A percentile compares a stretch with the other conserved stretches of the same genome.
These are phyloP conservation scores for Hirsutella minnesotensis DNA, from an alignment of 2,329 filamentous ascomycete species.

Conservation along the genomic window DNA sequence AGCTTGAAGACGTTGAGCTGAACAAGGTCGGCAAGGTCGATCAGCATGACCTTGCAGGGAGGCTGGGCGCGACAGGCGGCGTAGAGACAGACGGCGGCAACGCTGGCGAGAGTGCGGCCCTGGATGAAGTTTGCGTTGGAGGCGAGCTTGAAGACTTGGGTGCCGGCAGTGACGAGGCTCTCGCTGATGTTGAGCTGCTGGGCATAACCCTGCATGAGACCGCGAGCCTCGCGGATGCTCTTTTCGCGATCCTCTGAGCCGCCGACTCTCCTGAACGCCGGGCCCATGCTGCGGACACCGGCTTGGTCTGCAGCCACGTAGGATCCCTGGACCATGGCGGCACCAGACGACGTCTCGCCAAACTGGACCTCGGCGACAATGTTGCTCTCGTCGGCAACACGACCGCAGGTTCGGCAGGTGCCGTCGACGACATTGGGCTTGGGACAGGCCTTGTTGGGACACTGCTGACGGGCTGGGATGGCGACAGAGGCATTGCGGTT, in stretches of 20 bases:
- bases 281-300: conserved; percentile 55
- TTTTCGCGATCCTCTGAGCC: conserved; percentile 47
- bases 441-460: conserved; percentile 48
- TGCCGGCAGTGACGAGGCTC: conserved; percentile 50
- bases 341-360: conserved; percentile 74
- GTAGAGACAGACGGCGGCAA: conserved; percentile 86
- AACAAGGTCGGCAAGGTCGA: conserved; percentile 80
- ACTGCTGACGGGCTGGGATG: conserved; percentile 28
- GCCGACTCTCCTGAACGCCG: conserved; percentile 48
- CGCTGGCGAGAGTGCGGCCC: conserved; percentile 73
- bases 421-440: conserved; percentile 51
- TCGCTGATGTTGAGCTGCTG: conserved; percentile 48
- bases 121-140: conserved; percentile 69
- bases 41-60: conserved; percentile 80
- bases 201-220: conserved; percentile 51
- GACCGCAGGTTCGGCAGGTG: conserved; percentile 75
- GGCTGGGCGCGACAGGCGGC: conserved; percentile 71
- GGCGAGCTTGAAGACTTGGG: conserved; percentile 66
- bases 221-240: conserved; percentile 44
- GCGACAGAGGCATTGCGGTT: conserved; percentile 19
- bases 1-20: conserved; percentile 86
- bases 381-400: conserved; percentile 71
- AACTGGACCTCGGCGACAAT: conserved; percentile 90
- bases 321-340: conserved; percentile 81
- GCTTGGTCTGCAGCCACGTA: conserved; percentile 80